Evolutionary conservation across 257 asterid genomes (phyloP), one percentile per base, ranked within the genome.

Genomic region (Salvia hispanica): DNA sequence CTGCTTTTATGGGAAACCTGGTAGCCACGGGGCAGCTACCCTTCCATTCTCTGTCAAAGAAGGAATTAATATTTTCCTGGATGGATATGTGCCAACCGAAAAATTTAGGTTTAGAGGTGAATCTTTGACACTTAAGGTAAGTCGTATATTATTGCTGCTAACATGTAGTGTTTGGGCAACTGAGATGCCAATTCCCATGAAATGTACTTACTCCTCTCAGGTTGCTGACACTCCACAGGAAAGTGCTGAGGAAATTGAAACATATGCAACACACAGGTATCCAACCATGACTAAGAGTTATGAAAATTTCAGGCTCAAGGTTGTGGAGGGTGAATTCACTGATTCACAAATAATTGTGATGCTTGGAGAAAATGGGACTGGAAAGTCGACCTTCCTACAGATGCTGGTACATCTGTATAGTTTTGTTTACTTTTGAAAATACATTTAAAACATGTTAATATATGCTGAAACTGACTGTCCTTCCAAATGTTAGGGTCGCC

Each of bases 321-420:
- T 88, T 37, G 9, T 78, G 62, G 96, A 94, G 88, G 99, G 99
- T 46, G 99, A 94, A 81, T 94, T 94, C 77, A 90, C 97, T 15
- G 99, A 94, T 73, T 94, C 99, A 18, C 99, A 94, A 77, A 94
- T 94, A 14, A 58, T 94, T 78, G 99, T 94, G 73, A 94, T 94
- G 99, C 97, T 94, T 59, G 99, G 99, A 65, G 99, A 94, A 82
- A 94, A 94, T 71, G 99, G 99, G 58, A 94, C 97, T 10, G 99
- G 99, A 58, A 93, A 93, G 82, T 90, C 99, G 0, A 94, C 99
- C 69, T 94, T 94, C 62, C 90, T 94, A 70, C 79, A 96, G 54
- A 86, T 94, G 99, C 95, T 94, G 99, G 97, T 91, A 80, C 36
- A 45, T 48, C 42, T 61, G 64, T 54, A 3, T 42, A 15, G 6